Base-by-base conservation (phyloP, 1,139 yeast species). In the Magnusiomyces sp. region DNA sequence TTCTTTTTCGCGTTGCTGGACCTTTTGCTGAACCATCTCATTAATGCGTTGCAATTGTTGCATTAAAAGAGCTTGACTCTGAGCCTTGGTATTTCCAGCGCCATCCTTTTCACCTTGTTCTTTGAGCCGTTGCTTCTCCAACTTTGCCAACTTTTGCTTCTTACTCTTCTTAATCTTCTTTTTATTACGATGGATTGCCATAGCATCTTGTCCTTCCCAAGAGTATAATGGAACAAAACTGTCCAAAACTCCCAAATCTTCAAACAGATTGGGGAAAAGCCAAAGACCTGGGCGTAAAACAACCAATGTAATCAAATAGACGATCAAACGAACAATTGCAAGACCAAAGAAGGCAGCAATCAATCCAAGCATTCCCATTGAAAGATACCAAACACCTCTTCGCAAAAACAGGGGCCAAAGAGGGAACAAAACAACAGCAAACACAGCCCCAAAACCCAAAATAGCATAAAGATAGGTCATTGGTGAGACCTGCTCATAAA, bases 241-340 rank as follows among this genome's bases (percentile, higher is more conserved):
- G 55, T 90, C 97, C 56, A 92, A 65, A 56, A 94, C 86, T 27
- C 97, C 96, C 59, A 95, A 90, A 64, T 92, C 99, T 55, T 83
- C 98, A 69, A 90, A 92, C 64, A 92, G 73, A 65, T 92, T 92
- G 53, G 99, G 99, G 75, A 87, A 92, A 47, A 92, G 68, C 98
- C 99, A 92, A 63, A 94, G 76, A 5, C 94, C 94, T 34, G 80
- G 81, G 17, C 81, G 78, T 50, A 76, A 69, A 3, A 76, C 73
- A 46, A 80, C 72, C 55, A 77, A 71, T 0, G 94, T 79, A 46
- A 86, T 60, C 40, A 81, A 62, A 62, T 83, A 90, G 38, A 92
- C 64, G 47, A 89, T 74, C 62, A 89, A 71, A 62, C 99, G 78
- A 37, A 92, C 70, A 48, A 94, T 74, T 1, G 97, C 95, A 58